Evolutionary conservation across 1,284 basidiomycete species (phyloP).

Genomic region (Coriolopsis trogii): DNA sequence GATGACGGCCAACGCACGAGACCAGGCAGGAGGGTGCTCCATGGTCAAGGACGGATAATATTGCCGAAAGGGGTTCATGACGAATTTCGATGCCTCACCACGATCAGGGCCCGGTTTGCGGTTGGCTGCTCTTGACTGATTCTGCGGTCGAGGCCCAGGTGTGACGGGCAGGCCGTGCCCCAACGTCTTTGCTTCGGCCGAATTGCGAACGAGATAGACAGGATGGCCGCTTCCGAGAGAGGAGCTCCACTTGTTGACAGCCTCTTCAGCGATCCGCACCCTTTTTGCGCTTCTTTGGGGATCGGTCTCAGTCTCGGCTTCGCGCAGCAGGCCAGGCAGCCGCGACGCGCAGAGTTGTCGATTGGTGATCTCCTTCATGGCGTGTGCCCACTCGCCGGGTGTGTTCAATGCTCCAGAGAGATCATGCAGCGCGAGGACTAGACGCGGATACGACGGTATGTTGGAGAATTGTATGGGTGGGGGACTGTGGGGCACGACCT

Average conservation of each 20-base stretch:
- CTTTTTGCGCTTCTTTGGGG: too few relatives aligned
- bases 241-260: too few relatives aligned
- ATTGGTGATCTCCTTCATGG: background rate
- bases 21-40: background rate
- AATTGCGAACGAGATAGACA: background rate
- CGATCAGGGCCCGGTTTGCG: background rate
- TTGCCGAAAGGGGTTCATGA: background rate
- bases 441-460: background rate
- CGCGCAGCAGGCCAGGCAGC: background rate
- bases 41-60: background rate
- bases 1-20: background rate
- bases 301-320: too few relatives aligned
- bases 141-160: background rate
- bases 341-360: background rate
- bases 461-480: constrained; percentile 1
- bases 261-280: too few relatives aligned
- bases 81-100: background rate
- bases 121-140: background rate
- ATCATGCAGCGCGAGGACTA: constrained; percentile 1
- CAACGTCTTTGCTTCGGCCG: background rate
- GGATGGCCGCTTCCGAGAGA: background rate
- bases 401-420: background rate
- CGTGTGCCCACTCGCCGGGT: constrained; percentile 1
- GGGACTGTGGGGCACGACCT: background rate
- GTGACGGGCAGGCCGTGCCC: background rate